Percentiles rank a stretch among this genome's conserved stretches.
phyloP scores from a whole-genome alignment of 1,139 yeast species.

The Taiozyma sp. region DNA sequence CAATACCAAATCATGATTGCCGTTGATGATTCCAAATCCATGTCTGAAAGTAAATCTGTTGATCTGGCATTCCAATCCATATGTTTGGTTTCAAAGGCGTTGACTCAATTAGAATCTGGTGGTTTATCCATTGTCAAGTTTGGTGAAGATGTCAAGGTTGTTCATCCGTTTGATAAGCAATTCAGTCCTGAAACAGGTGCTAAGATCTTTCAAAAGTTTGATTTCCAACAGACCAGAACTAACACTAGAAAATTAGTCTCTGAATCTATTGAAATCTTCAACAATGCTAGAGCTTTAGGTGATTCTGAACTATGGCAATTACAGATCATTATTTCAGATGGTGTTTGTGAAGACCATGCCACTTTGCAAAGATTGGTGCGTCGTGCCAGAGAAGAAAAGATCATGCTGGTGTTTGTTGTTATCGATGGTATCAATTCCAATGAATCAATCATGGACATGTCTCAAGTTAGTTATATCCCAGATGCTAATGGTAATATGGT shows the following conservation, averaged over 20 bases:
- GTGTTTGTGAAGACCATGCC: slow-evolving; percentile 93
- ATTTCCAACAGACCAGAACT: slow-evolving; percentile 84
- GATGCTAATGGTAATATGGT: slow-evolving; percentile 66
- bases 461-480: slow-evolving; percentile 77
- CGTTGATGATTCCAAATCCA: slow-evolving; percentile 94
- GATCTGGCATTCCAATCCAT: slow-evolving; percentile 92
- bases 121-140: slow-evolving; percentile 87
- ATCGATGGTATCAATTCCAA: slow-evolving; percentile 83
- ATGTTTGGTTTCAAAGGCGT: slow-evolving; percentile 89
- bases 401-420: slow-evolving; percentile 93
- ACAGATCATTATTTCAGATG: slow-evolving; percentile 90
- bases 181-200: slow-evolving; percentile 84
- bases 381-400: slow-evolving; percentile 84
- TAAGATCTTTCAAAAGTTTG: slow-evolving; percentile 79
- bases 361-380: slow-evolving; percentile 78
- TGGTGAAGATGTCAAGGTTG: slow-evolving; percentile 79
- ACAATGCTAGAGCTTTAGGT: slow-evolving; percentile 48
- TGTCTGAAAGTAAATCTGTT: slow-evolving; percentile 90
- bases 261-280: slow-evolving; percentile 69
- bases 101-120: slow-evolving; percentile 92
- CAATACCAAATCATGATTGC: slow-evolving; percentile 98
- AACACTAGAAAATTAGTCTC: slow-evolving; percentile 72
- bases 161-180: slow-evolving; percentile 86
- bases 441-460: slow-evolving; percentile 92
- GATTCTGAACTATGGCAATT: slow-evolving; percentile 84